Evolutionary conservation across 2,329 filamentous ascomycete genomes (phyloP), one percentile per base, ranked within the genome.

Genomic region (Furcasterigmium sp.): DNA sequence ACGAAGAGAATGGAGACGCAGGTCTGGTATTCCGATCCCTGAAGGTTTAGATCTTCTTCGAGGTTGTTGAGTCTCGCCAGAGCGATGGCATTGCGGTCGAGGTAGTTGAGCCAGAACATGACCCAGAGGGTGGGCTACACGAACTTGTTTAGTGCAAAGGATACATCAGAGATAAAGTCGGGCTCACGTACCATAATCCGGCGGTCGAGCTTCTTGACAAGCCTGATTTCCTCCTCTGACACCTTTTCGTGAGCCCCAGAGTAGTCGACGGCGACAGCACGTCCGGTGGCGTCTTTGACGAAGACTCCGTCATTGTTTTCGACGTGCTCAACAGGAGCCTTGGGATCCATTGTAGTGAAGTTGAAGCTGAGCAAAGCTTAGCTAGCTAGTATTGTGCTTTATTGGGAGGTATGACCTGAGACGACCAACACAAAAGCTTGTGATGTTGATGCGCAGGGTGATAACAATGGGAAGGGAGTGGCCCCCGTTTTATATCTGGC

Each of bases 71-170:
- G 53, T 28, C 70, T 64, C 3, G 78, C 78, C 17, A 76, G 72
- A 2, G 78, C 77, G 51, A 81, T 78, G 30, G 79, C 75, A 44
- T 75, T 76, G 13, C 72, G 63, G 50, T 77, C 71, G n/a, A 72
- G 56, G 50, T 59, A 26, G 23, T 26, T 26, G 7, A 26, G 18
- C 43, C 43, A 42, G 8, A 25, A 5, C 3, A 32, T 4, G 4
- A 8, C 3, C 39, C 19, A 43, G 41, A 20, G 32, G n/a, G 32
- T 35, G 14, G 6, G 14, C 9, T 35, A 14, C 2, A 8, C 3
- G 3, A 8, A 0, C 3, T 1, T 34, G 9, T 32, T 15, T 5
- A 17, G 6, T 14, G 25, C 3, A 9, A 10, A 4, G 8, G 7
- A 5, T 2, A 7, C 14, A 35, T 7, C 32, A 15, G 6, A 14